Base-by-base conservation (phyloP, 306 rosid species). In the Vicia sativa region DNA sequence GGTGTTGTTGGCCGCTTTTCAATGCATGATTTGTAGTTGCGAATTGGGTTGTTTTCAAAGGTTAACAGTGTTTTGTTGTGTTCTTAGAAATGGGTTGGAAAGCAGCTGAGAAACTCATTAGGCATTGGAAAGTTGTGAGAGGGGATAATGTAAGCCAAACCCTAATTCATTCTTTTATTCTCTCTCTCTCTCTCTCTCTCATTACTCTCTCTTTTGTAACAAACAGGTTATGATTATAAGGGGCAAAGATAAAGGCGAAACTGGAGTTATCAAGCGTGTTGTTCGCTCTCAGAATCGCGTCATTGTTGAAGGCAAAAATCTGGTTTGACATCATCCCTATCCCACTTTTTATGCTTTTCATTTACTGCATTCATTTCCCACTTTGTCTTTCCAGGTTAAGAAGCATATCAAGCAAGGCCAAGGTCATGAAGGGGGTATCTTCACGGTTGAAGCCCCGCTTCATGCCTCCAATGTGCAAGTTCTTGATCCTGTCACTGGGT, bases 351-450 rank as follows among this genome's bases (percentile, higher is more conserved):
- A 31, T 6, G 8, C 7, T 31, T 8, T 6, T 6, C 5, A 31
- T 31, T 31, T 31, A 8, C 37, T 31, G 1, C 8, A 31, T 31
- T 31, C 1, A 31, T 31, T 31, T 31, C 37, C 9, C 37, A 31
- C 37, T 31, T 31, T 31, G 37, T 31, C 21, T 31, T 68, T 52
- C 10, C 60, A 92, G 98, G 90, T 90, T 25, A 90, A 92, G 83
- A 92, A 92, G 77, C 98, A 92, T 73, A 90, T 92, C 37, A 90
- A 90, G 76, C 96, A 90, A 85, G 98, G 98, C 46, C 96, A 87
- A 73, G 98, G 98, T 15, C 96, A 90, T 57, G 98, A 92, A 79
- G 98, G 98, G 48, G 96, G 98, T 16, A 92, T 92, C 57, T 92
- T 92, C 77, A 62, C 93, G 0, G 96, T 92, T 14, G 98, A 92